Conservation (phyloP, 345 rosid species). For the Hibiscus mutabilis region DNA sequence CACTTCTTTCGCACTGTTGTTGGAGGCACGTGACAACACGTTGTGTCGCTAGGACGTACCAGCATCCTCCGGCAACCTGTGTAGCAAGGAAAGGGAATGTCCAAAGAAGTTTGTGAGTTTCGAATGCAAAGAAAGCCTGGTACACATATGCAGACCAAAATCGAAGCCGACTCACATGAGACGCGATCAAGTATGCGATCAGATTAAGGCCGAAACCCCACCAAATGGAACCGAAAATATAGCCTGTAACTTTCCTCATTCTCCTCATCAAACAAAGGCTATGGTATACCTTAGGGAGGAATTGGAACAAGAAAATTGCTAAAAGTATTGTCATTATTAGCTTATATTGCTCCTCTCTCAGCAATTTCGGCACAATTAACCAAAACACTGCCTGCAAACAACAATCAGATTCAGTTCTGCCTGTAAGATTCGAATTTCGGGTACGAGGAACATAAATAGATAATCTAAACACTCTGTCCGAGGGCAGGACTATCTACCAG, state of each 20-base stretch:
- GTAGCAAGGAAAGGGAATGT: not conserved
- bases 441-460: too few species aligned
- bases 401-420: too few species aligned
- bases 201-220: constrained; percentile 93
- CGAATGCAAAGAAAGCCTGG: not conserved
- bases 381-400: constrained; percentile 31
- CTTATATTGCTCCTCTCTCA: constrained; percentile 33
- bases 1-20: constrained; percentile 46
- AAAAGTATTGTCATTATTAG: constrained; percentile 25
- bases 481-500: too few species aligned
- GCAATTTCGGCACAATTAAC: constrained; percentile 33
- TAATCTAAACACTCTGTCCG: too few species aligned
- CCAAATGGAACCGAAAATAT: constrained; percentile 92
- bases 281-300: constrained; percentile 85
- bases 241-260: constrained; percentile 87
- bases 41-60: constrained; percentile 85
- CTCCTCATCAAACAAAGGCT: constrained; percentile 61
- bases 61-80: constrained; percentile 89
- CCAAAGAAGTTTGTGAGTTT: not conserved
- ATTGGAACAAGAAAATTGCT: constrained; percentile 38
- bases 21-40: constrained; percentile 71
- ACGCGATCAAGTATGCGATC: constrained; percentile 85
- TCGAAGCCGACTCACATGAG: constrained; percentile 47
- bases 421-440: too few species aligned
- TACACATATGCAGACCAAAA: not conserved